These are phyloP conservation scores for Solanum chmielewskii DNA, from an alignment of 257 asterid species.

Conservation along the genomic window DNA sequence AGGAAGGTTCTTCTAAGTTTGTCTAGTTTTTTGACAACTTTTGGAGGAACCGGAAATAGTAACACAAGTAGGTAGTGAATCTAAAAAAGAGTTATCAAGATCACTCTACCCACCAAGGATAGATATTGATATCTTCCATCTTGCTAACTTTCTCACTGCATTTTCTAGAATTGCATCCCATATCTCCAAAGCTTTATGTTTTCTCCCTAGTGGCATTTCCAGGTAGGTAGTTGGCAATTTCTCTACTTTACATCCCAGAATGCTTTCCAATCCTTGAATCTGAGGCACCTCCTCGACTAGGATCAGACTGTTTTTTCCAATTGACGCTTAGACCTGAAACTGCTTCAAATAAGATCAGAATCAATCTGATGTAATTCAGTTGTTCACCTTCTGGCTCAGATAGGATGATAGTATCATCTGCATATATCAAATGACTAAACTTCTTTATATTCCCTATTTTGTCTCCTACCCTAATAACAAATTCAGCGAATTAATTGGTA, in stretches of 20 bases:
- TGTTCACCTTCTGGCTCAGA: neutral
- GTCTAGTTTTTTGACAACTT: neutral
- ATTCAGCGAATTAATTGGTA: neutral
- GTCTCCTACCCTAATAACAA: neutral
- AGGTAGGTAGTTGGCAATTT: neutral
- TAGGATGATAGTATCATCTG: neutral
- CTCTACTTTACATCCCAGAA: neutral
- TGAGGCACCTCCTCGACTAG: neutral
- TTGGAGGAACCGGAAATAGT: neutral
- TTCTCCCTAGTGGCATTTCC: neutral
- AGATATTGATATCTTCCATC: neutral
- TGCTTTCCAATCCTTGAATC: neutral
- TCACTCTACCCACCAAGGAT: neutral
- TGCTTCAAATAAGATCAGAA: neutral
- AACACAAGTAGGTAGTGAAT: neutral
- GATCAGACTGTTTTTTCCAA: neutral
- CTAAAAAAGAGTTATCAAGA: neutral
- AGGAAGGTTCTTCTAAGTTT: neutral
- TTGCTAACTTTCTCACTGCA: neutral
- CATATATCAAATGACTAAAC: neutral
- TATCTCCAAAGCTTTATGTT: neutral
- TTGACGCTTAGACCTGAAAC: neutral
- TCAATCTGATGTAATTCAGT: neutral
- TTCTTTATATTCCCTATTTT: neutral
- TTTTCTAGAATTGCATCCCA: neutral